Evolutionary conservation across 2,329 filamentous ascomycete genomes (phyloP).

Genomic region (Didymella arachidicola): DNA sequence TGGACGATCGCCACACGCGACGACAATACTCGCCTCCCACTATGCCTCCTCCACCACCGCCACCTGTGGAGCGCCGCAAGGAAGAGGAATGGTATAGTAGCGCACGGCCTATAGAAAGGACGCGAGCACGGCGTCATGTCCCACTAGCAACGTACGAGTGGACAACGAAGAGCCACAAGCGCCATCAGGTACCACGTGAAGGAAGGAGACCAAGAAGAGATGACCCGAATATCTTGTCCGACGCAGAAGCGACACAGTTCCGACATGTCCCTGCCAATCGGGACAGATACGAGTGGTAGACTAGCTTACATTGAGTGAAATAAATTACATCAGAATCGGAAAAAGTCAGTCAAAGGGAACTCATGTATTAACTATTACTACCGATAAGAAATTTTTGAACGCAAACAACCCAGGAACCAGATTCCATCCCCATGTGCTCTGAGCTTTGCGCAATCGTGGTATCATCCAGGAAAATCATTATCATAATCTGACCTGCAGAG

Average conservation of each 20-base stretch:
- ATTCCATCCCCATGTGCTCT: conserved; percentile 17
- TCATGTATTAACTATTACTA: conserved; percentile 36
- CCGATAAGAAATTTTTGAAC: conserved; percentile 12
- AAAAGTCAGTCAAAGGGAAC: neutral
- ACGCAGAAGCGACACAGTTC: neutral
- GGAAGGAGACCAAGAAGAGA: neutral
- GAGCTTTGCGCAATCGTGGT: conserved; percentile 38
- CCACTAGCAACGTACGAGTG: conserved; percentile 3
- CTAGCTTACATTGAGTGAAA: neutral
- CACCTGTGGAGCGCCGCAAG: neutral
- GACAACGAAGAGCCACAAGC: conserved; percentile 13
- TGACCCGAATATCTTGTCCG: neutral
- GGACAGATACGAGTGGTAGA: neutral
- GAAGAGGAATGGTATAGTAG: neutral
- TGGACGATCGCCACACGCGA: neutral
- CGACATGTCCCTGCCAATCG: neutral
- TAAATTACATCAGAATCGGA: no score
- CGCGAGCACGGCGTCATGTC: neutral
- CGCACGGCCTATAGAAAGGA: neutral
- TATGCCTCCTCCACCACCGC: neutral
- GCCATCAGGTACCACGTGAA: neutral
- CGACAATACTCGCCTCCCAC: neutral
- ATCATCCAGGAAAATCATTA: conserved; percentile 43
- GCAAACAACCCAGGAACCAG: conserved; percentile 3
- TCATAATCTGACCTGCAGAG: conserved; percentile 21